Evolutionary conservation across 2,329 filamentous ascomycete species (phyloP), one percentile per base, ranked within the genome.

Genomic region (Cyclaneusma minus): DNA sequence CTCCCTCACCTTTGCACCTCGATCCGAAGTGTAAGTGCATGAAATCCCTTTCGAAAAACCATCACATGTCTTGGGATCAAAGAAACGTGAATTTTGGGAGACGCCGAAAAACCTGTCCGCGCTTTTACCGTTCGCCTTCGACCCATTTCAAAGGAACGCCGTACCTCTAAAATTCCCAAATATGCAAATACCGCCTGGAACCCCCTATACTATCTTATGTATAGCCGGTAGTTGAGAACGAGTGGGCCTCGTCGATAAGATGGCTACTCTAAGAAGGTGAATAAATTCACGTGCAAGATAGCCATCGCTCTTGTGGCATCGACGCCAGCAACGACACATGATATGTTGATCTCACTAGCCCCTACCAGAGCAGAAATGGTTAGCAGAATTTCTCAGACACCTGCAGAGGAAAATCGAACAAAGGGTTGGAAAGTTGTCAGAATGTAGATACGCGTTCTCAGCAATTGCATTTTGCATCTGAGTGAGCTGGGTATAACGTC

Each of bases 311-410:
- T 72, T 40, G 85, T 83, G 13, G 89, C 85, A 47, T 95, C 84
- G 38, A 75, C 64, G 39, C 83, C 82, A 43, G 91, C 83, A 48
- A 98, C 92, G 23, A 98, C 89, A 47, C 89, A 98, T 7, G 84
- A 93, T 33, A 98, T 98, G 52, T 95, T 98, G 55, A 98, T 98
- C 60, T 98, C 89, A 49, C 85, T 94, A 14, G 89, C 89, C 43
- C 85, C 84, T 92, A 39, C 20, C 34, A 28, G 26, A 27, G 29
- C 20, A 34, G 33, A 21, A 35, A 24, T 14, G 28, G n/a, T 39
- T 27, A 43, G 30, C 21, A 6, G 17, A 10, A 21, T 39, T n/a
- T n/a, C 24, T 35, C 17, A 24, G 12, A 12, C 2, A 12, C 22
- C 13, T 26, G 31, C 0, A 24, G 28, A 12, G 22, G 7, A 27